Evolutionary conservation across 2,329 filamentous ascomycete genomes (phyloP).

Genomic region (Botrytis deweyae): DNA sequence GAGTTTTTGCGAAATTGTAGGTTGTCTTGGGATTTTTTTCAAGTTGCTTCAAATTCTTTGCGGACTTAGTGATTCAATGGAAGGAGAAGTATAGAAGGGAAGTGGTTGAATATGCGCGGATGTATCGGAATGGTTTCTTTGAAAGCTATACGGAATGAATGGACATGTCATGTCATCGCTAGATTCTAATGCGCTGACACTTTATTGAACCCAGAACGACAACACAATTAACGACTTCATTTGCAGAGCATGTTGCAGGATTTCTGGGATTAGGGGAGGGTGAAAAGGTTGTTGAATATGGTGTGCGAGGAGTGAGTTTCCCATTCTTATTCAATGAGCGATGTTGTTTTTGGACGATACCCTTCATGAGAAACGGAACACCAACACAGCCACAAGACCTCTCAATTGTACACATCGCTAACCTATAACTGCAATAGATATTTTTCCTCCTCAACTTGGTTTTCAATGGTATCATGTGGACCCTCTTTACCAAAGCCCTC

Average conservation of each 20-base stretch:
- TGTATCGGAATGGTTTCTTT: neutral
- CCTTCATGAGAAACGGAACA: neutral
- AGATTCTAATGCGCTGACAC: conserved; percentile 17
- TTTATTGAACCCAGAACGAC: conserved; percentile 47
- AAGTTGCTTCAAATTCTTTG: neutral
- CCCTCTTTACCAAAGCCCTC: conserved; percentile 77
- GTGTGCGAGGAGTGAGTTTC: conserved; percentile 50
- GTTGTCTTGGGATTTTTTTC: conserved; percentile 36
- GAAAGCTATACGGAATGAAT: neutral
- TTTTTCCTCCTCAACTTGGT: conserved; percentile 29
- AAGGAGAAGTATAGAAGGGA: neutral
- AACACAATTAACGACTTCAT: conserved; percentile 53
- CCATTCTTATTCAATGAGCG: neutral
- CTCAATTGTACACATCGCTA: neutral
- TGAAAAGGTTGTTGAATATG: conserved; percentile 49
- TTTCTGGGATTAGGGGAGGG: conserved; percentile 46
- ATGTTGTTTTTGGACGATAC: neutral
- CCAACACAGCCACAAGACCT: neutral
- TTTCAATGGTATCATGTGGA: conserved; percentile 64
- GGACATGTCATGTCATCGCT: neutral
- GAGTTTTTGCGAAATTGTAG: conserved; percentile 72
- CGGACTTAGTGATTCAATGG: neutral
- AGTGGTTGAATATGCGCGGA: neutral
- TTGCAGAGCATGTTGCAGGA: conserved; percentile 48
- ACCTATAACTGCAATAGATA: neutral